These are phyloP conservation scores for Penicillium polonicum DNA, from an alignment of 2,329 filamentous ascomycete species.

Conservation along the genomic window DNA sequence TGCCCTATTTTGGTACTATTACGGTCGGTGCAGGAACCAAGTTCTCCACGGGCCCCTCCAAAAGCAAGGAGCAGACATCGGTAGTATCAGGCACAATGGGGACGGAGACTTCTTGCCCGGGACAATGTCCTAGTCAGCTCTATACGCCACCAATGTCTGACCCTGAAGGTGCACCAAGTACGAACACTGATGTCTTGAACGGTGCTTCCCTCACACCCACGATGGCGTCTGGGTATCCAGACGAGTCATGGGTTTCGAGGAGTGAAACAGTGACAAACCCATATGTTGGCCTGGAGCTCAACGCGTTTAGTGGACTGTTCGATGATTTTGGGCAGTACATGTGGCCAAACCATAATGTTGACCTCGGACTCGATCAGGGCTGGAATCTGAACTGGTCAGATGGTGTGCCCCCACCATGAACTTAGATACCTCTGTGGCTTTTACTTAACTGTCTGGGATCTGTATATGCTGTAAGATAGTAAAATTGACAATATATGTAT, in stretches of 20 bases:
- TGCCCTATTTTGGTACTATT: constrained; percentile 50
- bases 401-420: constrained; percentile 6
- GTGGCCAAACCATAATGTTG: constrained; percentile 29
- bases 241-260: constrained; percentile 23
- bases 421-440: background rate
- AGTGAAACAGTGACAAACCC: constrained; percentile 19
- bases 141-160: constrained; percentile 30
- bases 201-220: background rate
- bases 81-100: constrained; percentile 9
- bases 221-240: constrained; percentile 12
- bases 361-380: constrained; percentile 41
- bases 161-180: constrained; percentile 9
- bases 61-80: constrained; percentile 13
- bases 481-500: background rate
- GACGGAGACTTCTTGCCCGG: constrained; percentile 1
- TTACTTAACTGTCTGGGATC: background rate
- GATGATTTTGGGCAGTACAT: constrained; percentile 27
- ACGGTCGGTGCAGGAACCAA: constrained; percentile 38
- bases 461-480: background rate
- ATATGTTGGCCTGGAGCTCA: constrained; percentile 24
- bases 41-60: constrained; percentile 17
- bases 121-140: constrained; percentile 16
- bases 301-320: constrained; percentile 23
- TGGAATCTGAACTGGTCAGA: constrained; percentile 43
- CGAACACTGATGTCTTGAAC: constrained; percentile 1